Evolutionary conservation across 805 yeast genomes (phyloP).

Genomic region (Schizosaccharomyces japonicus): DNA sequence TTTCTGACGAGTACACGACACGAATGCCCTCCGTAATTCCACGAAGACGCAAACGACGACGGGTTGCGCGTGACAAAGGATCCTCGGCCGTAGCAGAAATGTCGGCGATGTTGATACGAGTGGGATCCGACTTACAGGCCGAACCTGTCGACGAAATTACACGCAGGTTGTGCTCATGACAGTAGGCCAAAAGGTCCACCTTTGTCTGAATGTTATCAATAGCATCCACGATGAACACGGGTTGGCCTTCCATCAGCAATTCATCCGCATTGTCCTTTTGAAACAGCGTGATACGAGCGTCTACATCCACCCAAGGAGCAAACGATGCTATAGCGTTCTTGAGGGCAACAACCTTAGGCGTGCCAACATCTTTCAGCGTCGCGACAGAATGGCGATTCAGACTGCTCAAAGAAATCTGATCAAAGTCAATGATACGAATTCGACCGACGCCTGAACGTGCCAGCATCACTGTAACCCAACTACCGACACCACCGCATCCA

Average conservation of each 20-base stretch:
- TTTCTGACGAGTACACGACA: conserved; percentile 79
- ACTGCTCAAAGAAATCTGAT: conserved; percentile 81
- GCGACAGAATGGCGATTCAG: conserved; percentile 91
- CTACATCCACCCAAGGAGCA: conserved; percentile 87
- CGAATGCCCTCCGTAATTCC: conserved; percentile 62
- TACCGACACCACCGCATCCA: conserved; percentile 97
- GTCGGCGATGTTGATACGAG: conserved; percentile 73
- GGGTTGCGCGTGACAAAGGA: conserved; percentile 65
- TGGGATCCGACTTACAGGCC: conserved; percentile 85
- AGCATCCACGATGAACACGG: conserved; percentile 74
- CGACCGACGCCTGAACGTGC: conserved; percentile 73
- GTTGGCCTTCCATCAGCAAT: conserved; percentile 28
- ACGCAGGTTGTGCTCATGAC: conserved; percentile 34
- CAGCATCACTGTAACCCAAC: conserved; percentile 81
- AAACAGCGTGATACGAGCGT: conserved; percentile 60
- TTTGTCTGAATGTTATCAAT: conserved; percentile 95
- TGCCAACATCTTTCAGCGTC: conserved; percentile 73
- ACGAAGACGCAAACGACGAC: conserved; percentile 57
- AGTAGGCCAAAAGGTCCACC: conserved; percentile 61
- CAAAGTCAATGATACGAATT: conserved; percentile 71
- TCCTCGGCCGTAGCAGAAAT: conserved; percentile 81
- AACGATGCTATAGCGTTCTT: conserved; percentile 40
- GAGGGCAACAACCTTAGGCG: conserved; percentile 64
- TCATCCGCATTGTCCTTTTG: conserved; percentile 35
- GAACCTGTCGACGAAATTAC: conserved; percentile 91